phyloP scores from a whole-genome alignment of 768 basidiomycete genomes.

The Amanita fuliginea region DNA sequence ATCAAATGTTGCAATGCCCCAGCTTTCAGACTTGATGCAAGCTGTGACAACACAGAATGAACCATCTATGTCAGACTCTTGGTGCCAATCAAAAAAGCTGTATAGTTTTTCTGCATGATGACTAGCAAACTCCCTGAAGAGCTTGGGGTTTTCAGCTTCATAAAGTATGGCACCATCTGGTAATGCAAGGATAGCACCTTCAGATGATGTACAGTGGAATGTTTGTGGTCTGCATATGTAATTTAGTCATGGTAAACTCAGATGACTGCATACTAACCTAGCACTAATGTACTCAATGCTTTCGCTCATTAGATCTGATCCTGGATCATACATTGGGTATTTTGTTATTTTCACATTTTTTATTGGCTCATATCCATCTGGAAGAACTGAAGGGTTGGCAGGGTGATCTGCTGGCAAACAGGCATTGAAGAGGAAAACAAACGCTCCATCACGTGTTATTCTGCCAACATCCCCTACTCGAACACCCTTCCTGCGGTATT shows the following conservation, averaged over 20 bases:
- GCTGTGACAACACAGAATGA: slow-evolving; percentile 14
- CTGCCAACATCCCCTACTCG: no score
- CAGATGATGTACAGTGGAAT: not conserved
- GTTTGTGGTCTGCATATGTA: not conserved
- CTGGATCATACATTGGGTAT: not conserved
- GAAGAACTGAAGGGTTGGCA: slow-evolving; percentile 16
- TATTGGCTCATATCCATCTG: slow-evolving; percentile 14
- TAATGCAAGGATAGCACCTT: slow-evolving; percentile 11
- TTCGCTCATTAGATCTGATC: not conserved
- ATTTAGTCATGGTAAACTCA: not conserved
- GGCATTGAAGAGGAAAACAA: slow-evolving; percentile 16
- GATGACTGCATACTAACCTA: not conserved
- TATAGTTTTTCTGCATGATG: slow-evolving; percentile 11
- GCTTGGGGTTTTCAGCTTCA: not conserved
- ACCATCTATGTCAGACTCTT: slow-evolving; percentile 8
- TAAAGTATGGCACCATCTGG: slow-evolving; percentile 9
- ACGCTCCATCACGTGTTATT: no score
- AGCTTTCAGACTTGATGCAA: slow-evolving; percentile 10
- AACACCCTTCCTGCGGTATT: no score
- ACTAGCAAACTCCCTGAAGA: slow-evolving; percentile 7
- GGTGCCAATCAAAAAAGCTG: slow-evolving; percentile 7
- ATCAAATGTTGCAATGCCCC: slow-evolving; percentile 11
- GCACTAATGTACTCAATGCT: not conserved
- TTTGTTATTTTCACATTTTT: not conserved
- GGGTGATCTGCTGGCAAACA: slow-evolving; percentile 15